These are phyloP conservation scores for Rhizopogon sp. DNA, from an alignment of 768 basidiomycete genomes.

Conservation along the genomic window DNA sequence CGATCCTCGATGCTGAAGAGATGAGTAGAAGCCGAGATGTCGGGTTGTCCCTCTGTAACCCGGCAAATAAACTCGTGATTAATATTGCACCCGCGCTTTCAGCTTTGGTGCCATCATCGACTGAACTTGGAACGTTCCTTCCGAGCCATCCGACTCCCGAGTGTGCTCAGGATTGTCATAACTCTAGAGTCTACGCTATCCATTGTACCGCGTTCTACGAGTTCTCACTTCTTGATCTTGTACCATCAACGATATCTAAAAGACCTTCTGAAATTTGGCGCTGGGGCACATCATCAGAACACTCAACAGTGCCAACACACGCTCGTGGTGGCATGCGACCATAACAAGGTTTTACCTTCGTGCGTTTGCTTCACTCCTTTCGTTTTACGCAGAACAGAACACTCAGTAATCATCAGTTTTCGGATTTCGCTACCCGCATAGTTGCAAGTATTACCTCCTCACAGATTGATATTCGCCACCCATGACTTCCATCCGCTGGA, in stretches of 20 bases:
- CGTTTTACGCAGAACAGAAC: background rate
- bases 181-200: background rate
- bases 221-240: background rate
- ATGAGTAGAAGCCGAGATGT: no score
- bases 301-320: background rate
- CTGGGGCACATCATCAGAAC: background rate
- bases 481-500: constrained; percentile 39
- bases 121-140: no score
- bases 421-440: background rate
- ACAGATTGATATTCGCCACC: background rate
- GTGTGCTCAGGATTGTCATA: background rate
- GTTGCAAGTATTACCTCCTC: background rate
- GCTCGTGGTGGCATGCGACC: background rate
- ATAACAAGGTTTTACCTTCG: background rate
- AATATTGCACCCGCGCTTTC: no score
- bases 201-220: background rate
- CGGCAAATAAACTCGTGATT: no score
- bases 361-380: background rate
- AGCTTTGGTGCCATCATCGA: no score
- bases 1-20: no score
- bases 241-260: background rate
- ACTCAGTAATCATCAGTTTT: no score
- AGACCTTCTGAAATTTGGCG: background rate
- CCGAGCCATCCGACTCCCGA: background rate
- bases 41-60: no score